Evolutionary conservation across 2,329 filamentous ascomycete genomes (phyloP), one percentile per base, ranked within the genome.

Genomic region (Pseudocercospora pini-densiflorae): DNA sequence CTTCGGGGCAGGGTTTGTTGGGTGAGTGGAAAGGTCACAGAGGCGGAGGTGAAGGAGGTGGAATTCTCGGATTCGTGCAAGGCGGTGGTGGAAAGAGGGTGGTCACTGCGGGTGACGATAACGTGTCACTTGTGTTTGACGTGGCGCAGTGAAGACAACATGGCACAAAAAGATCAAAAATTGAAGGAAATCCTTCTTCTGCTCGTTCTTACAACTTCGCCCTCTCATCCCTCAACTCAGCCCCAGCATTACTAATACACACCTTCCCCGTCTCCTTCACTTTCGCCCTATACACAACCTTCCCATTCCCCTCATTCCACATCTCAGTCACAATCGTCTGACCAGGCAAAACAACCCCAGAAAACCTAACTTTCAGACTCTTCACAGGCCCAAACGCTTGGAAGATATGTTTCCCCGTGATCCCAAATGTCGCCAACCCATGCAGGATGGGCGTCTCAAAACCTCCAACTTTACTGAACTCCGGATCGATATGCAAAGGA

Each of bases 391-490:
- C 95, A 75, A 89, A 98, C 69, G 85, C 90, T 80, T 92, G 87
- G 78, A 94, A 91, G 40, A 99, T 88, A 68, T 94, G 93, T 86
- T 97, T 97, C 70, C 90, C 92, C n/a, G 92, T 90, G 71, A 98
- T 88, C 71, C 95, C 95, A 76, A 99, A 94, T 77, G 90, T 94
- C 86, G 93, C 97, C 45, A 98, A 87, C 14, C 95, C 95, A 83
- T 98, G 95, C 61, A 99, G 85, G 78, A 99, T 99, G 16, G 95
- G 95, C 27, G 84, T 88, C 82, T 95, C 91, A 88, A 98, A 98
- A 65, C 95, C 95, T 67, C 94, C 95, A 74, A 97, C 89, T 84
- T 94, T 95, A 82, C 92, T 92, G 81, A 99, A 98, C 57, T 88
- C 87, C 0, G 95, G 94, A 79, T 99, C 95, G 70, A 99, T 91